Evolutionary conservation across 495 filamentous ascomycete genomes (phyloP), one percentile per base, ranked within the genome.

Genomic region (Annulohypoxylon nitens): DNA sequence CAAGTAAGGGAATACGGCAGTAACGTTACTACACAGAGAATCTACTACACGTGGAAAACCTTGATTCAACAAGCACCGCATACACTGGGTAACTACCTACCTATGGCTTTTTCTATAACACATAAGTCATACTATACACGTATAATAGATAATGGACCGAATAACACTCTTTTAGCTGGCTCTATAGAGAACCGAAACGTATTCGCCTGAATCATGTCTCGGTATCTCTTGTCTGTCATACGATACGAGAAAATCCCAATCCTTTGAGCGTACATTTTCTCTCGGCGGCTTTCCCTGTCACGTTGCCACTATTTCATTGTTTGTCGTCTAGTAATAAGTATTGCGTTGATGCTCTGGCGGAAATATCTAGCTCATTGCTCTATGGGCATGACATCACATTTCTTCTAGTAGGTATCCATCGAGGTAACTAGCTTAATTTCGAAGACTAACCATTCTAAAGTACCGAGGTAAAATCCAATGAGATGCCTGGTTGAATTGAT

Each of bases 11-110:
- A 53, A 70, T 64, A 70, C 67, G 59, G 53, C 34, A 48, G 70
- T 65, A 73, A 73, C 70, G 70, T 73, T 73, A 69, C 70, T 53
- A n/a, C 36, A 51, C 48, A 45, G 25, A 25, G 20, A 14, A 14
- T 23, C 14, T 18, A n/a, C 30, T 36, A 18, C 26, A 36, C 64
- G 41, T 39, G 45, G 39, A 45, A 61, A 59, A 53, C 26, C 25
- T 33, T 64, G 53, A 59, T 67, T 59, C 43, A 50, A 51, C 41
- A 59, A 50, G 43, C 18, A 39, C 20, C 36, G 23, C 48, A 23
- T 47, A 7, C 7, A 48, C 26, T 5, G 47, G 14, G 30, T 30
- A 30, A 30, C 5, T 23, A 36, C 5, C 12, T 3, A 18, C 10
- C 45, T 43, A 11, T 33, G 30, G 2, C 30, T 14, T 33, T 8